phyloP scores from a whole-genome alignment of 139 green algal genomes.

The Spirogloea muscicola region DNA sequence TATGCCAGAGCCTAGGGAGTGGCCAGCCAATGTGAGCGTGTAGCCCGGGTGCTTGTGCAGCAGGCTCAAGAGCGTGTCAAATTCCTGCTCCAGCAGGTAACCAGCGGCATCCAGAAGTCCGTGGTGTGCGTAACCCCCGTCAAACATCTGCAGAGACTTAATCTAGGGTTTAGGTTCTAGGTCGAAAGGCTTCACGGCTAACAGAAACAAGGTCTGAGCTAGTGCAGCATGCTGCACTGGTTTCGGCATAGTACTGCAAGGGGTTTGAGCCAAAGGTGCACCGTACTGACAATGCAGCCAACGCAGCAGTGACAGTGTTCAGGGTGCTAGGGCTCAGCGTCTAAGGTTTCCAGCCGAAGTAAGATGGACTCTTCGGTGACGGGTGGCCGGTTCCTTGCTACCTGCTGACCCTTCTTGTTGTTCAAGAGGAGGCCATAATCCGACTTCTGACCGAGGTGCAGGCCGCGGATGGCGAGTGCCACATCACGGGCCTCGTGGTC shows the following conservation, averaged over 20 bases:
- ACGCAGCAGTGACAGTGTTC: too few relatives aligned
- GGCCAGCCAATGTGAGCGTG: constrained; percentile 26
- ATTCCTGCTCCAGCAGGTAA: constrained; percentile 30
- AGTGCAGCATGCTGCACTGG: too few relatives aligned
- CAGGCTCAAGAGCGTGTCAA: neutral
- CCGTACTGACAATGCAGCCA: too few relatives aligned
- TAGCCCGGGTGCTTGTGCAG: neutral
- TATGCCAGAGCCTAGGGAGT: constrained; percentile 28
- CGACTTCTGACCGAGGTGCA: constrained; percentile 11
- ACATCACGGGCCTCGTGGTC: constrained; percentile 18
- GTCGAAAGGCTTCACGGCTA: too few relatives aligned
- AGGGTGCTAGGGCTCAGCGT: too few relatives aligned
- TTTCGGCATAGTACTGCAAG: too few relatives aligned
- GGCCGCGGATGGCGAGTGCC: constrained; percentile 13
- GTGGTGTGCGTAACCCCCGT: constrained; percentile 31
- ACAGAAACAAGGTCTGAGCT: too few relatives aligned
- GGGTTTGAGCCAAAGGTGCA: too few relatives aligned
- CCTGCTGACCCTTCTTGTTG: constrained; percentile 23
- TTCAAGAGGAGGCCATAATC: constrained; percentile 22
- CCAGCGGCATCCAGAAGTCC: constrained; percentile 14
- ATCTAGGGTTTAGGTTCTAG: too few relatives aligned
- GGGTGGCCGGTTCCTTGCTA: too few relatives aligned
- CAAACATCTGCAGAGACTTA: constrained; percentile 35
- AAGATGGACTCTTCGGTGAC: too few relatives aligned
- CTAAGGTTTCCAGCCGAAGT: too few relatives aligned